phyloP scores from a whole-genome alignment of 192 early-diverging fungal genomes.

The Globomyces pollinis-pini region DNA sequence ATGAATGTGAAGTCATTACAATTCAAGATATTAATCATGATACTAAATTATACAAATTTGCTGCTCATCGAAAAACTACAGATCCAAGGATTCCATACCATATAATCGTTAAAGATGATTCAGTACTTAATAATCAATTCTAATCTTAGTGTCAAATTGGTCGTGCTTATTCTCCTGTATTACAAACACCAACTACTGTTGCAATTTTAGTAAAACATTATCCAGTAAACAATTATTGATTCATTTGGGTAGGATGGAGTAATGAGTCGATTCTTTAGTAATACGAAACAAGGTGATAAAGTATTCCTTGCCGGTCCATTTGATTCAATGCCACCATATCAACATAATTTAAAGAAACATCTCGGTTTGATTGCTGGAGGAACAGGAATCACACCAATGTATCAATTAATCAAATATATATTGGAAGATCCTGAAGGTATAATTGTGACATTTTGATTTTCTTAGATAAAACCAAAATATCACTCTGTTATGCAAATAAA shows the following conservation, averaged over 20 bases:
- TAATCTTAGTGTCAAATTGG: slow-evolving; percentile 56
- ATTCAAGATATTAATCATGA: slow-evolving; percentile 3
- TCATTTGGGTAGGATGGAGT: slow-evolving; percentile 56
- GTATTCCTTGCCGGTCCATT: slow-evolving; percentile 73
- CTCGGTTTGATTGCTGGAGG: slow-evolving; percentile 83
- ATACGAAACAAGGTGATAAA: slow-evolving; percentile 51
- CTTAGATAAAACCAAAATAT: slow-evolving; percentile 78
- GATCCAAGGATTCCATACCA: slow-evolving; percentile 28
- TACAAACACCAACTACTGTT: slow-evolving; percentile 50
- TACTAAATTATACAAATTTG: slow-evolving; percentile 1
- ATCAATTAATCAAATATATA: slow-evolving; percentile 84
- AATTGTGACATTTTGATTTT: too few species aligned
- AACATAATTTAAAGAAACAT: slow-evolving; percentile 48
- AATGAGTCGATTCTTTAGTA: slow-evolving; percentile 58
- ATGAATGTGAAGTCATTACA: neutral
- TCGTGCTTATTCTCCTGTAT: slow-evolving; percentile 74
- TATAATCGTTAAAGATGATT: slow-evolving; percentile 53
- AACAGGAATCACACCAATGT: slow-evolving; percentile 92
- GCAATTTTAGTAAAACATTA: slow-evolving; percentile 81
- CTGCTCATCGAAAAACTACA: slow-evolving; percentile 6
- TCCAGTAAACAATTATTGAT: too few species aligned
- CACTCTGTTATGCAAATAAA: slow-evolving; percentile 89
- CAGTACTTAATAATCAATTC: too few species aligned
- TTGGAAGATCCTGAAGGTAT: slow-evolving; percentile 77
- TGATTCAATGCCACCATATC: slow-evolving; percentile 54